A percentile compares a stretch with the other conserved stretches of the same genome.
Evolutionary conservation across 352 stramenopile genomes (phyloP).

Genomic region (Aphanomyces stellatus): DNA sequence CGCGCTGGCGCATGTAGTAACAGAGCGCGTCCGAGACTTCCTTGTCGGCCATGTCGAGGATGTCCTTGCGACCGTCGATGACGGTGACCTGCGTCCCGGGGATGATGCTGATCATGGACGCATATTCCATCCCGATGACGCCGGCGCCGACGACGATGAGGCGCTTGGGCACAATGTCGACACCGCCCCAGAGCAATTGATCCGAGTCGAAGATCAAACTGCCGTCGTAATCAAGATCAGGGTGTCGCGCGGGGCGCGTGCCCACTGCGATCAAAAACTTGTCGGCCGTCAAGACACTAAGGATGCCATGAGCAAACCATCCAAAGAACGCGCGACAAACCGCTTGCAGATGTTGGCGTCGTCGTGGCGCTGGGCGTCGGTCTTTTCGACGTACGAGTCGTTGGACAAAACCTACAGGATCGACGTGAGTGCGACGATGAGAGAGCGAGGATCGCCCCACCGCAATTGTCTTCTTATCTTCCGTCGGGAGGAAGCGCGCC

Average conservation of each 20-base stretch:
- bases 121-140: constrained; percentile 89
- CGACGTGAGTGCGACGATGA: not conserved
- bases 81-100: constrained; percentile 81
- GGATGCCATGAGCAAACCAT: not conserved
- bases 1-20: constrained; percentile 83
- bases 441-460: constrained; percentile 7
- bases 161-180: constrained; percentile 61
- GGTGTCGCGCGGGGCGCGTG: constrained; percentile 64
- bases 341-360: constrained; percentile 79
- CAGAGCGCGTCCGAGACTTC: constrained; percentile 80
- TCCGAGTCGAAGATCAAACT: constrained; percentile 80
- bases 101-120: constrained; percentile 85
- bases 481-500: constrained; percentile 59
- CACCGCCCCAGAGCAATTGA: constrained; percentile 72
- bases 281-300: constrained; percentile 69
- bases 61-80: constrained; percentile 70
- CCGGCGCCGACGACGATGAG: constrained; percentile 77
- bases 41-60: constrained; percentile 83
- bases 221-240: constrained; percentile 82
- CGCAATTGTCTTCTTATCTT: constrained; percentile 63
- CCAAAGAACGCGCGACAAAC: constrained; percentile 21
- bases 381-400: constrained; percentile 67
- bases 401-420: constrained; percentile 51
- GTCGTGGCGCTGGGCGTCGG: constrained; percentile 58
- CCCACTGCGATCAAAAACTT: constrained; percentile 83